These are phyloP conservation scores for Flaveria robusta DNA, from an alignment of 129 eudicot genomes.

Conservation along the genomic window DNA sequence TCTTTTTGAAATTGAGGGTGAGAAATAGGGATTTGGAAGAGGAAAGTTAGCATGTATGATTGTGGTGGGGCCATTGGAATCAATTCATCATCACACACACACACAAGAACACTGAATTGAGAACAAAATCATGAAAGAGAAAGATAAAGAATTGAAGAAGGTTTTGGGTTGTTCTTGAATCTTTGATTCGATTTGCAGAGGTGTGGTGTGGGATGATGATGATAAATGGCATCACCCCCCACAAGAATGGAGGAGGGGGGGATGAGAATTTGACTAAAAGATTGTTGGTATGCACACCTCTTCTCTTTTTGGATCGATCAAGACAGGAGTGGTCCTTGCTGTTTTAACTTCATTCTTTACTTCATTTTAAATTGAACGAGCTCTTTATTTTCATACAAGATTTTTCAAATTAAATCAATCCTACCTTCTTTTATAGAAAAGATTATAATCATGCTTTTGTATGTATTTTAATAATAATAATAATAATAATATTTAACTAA, in stretches of 20 bases:
- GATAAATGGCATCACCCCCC: constrained; percentile 18
- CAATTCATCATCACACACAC: constrained; percentile 6
- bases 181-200: background rate
- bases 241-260: constrained; percentile 8
- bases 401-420: background rate
- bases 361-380: background rate
- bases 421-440: background rate
- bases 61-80: constrained; percentile 44
- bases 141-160: constrained; percentile 33
- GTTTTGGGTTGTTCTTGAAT: background rate
- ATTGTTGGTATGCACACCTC: constrained; percentile 36
- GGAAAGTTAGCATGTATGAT: constrained; percentile 30
- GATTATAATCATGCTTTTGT: background rate
- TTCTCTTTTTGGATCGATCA: background rate
- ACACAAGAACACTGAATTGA: constrained; percentile 12
- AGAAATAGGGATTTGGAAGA: constrained; percentile 25
- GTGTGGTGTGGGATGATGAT: background rate
- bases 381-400: background rate
- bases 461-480: constrained; percentile 1
- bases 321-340: constrained; percentile 39
- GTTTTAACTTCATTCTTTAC: constrained; percentile 8
- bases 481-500: no score
- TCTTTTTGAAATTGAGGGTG: constrained; percentile 28
- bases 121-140: constrained; percentile 35
- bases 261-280: constrained; percentile 22